Conservation (phyloP, 495 filamentous ascomycete genomes). For the Penicillium taxi region DNA sequence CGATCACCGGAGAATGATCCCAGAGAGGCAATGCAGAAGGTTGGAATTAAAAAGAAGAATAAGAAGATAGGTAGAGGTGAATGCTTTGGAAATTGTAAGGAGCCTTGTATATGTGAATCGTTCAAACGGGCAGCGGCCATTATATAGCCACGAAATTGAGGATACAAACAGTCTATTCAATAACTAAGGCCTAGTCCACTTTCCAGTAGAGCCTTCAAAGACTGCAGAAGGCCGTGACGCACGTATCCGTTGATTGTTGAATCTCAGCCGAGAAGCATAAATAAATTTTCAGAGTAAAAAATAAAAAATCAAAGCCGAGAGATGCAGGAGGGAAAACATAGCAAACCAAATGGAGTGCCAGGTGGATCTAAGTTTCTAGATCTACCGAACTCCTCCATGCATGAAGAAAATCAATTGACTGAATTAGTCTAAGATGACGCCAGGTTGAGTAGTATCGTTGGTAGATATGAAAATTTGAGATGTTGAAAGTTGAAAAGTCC, state of each 20-base stretch:
- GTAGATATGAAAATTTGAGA: no score
- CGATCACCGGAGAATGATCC: conserved; percentile 18
- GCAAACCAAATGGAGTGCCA: neutral
- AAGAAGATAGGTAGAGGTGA: no score
- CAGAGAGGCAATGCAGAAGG: no score
- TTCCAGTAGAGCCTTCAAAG: conserved; percentile 8
- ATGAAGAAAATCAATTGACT: no score
- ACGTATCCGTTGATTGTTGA: conserved; percentile 11
- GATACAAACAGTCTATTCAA: no score
- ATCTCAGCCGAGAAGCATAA: no score
- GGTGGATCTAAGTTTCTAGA: conserved; percentile 1
- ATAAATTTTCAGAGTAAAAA: no score
- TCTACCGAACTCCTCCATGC: conserved; percentile 5
- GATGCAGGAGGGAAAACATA: neutral
- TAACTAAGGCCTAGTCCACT: conserved; percentile 11
- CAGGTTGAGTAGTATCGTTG: no score
- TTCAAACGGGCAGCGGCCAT: conserved; percentile 8
- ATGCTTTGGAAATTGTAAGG: no score
- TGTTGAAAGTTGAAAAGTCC: no score
- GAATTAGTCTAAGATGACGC: no score
- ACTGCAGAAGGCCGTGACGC: conserved; percentile 17
- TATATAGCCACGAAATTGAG: conserved; percentile 16
- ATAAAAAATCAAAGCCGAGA: neutral
- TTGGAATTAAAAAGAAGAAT: no score
- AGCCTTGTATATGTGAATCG: conserved; percentile 2